Conservation (phyloP, 768 basidiomycete genomes). For the Mrakia hoshinonis region DNA sequence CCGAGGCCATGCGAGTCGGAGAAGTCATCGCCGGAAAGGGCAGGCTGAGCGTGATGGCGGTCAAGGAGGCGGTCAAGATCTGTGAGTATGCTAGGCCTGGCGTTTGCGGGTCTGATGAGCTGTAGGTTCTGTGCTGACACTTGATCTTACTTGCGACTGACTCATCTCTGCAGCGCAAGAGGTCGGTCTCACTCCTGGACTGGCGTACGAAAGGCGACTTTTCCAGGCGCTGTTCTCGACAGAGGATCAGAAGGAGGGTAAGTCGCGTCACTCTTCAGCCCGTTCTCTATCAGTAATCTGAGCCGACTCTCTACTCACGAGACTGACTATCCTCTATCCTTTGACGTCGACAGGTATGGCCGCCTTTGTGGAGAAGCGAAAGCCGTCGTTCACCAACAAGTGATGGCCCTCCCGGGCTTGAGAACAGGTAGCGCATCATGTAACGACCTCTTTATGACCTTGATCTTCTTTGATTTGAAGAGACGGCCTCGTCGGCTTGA, state of each 20-base stretch:
- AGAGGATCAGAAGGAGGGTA: conserved; percentile 88
- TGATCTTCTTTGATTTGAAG: too few relatives aligned
- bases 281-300: not conserved
- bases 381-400: conserved; percentile 65
- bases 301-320: not conserved
- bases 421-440: too few relatives aligned
- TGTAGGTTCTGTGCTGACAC: not conserved
- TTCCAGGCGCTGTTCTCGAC: conserved; percentile 92
- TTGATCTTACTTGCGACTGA: not conserved
- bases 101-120: not conserved
- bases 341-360: conserved; percentile 60
- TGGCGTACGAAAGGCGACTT: conserved; percentile 75
- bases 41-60: conserved; percentile 69
- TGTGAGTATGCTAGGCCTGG: conserved; percentile 48
- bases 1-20: conserved; percentile 72
- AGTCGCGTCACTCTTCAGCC: conserved; percentile 35
- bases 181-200: conserved; percentile 66
- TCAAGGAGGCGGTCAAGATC: conserved; percentile 87
- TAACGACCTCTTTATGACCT: too few relatives aligned
- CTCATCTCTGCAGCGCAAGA: conserved; percentile 56
- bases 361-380: conserved; percentile 90
- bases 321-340: not conserved
- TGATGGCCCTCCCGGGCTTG: not conserved
- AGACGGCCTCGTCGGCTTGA: too few relatives aligned
- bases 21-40: conserved; percentile 72